These are phyloP conservation scores for Corymbia citriodora DNA, from an alignment of 441 rosid genomes.

Conservation along the genomic window DNA sequence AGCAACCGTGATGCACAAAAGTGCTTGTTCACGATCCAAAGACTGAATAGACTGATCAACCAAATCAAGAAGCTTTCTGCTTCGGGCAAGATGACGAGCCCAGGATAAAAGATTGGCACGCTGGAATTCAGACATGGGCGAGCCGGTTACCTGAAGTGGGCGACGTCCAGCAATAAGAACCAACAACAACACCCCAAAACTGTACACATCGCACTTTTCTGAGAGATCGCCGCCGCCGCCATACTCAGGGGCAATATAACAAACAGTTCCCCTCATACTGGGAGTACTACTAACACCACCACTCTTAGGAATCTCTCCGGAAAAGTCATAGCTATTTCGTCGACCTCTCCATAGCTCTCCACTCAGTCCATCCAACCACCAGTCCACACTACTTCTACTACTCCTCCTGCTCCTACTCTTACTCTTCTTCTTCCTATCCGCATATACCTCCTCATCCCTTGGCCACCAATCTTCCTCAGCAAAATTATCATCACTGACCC, in stretches of 20 bases:
- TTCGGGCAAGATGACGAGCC: conserved; percentile 74
- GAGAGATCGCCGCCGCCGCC: conserved; percentile 65
- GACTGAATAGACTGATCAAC: conserved; percentile 53
- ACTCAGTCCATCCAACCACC: conserved; percentile 73
- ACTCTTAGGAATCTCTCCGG: conserved; percentile 72
- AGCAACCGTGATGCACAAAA: conserved; percentile 74
- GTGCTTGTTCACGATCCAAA: conserved; percentile 65
- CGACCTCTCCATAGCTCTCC: conserved; percentile 62
- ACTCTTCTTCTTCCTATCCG: conserved; percentile 40
- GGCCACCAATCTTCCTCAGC: conserved; percentile 59
- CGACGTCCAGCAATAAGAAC: conserved; percentile 85
- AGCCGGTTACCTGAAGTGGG: conserved; percentile 70
- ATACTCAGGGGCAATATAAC: conserved; percentile 86
- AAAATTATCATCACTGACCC: conserved; percentile 20
- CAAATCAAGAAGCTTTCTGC: conserved; percentile 70
- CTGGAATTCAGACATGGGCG: conserved; percentile 71
- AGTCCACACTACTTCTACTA: conserved; percentile 62
- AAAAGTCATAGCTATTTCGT: conserved; percentile 46
- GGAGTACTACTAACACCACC: conserved; percentile 83
- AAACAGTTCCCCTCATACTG: conserved; percentile 95
- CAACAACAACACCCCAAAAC: conserved; percentile 73
- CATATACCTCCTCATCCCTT: conserved; percentile 37
- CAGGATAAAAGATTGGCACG: conserved; percentile 86
- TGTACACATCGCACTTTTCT: conserved; percentile 85
- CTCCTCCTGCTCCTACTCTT: conserved; percentile 40